Evolutionary conservation across 495 filamentous ascomycete genomes (phyloP).

Genomic region (Eremomyces bilateralis): DNA sequence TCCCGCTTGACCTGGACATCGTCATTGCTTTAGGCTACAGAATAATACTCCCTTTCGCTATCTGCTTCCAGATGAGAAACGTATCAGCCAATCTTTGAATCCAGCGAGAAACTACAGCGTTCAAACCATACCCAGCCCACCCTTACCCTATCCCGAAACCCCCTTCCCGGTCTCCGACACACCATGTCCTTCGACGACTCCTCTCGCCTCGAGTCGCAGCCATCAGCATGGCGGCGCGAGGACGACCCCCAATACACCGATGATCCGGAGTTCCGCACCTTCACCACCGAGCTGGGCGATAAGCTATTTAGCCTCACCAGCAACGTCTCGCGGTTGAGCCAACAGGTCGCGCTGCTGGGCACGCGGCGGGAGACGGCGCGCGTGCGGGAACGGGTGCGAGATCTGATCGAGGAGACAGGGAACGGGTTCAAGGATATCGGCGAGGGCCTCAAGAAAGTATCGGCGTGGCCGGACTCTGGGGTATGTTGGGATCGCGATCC

Average conservation of each 20-base stretch:
- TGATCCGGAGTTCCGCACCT: conserved; percentile 73
- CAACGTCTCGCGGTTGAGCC: conserved; percentile 59
- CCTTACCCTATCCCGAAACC: too few relatives aligned
- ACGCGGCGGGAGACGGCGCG: conserved; percentile 79
- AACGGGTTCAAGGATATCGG: conserved; percentile 79
- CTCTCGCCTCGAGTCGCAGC: conserved; percentile 63
- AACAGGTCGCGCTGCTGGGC: conserved; percentile 65
- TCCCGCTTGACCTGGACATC: too few relatives aligned
- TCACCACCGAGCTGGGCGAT: conserved; percentile 61
- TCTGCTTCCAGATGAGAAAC: too few relatives aligned
- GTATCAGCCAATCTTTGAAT: too few relatives aligned
- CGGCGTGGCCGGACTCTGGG: conserved; percentile 78
- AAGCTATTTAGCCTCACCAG: conserved; percentile 71
- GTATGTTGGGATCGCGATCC: conserved; percentile 28
- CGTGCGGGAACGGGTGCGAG: conserved; percentile 73
- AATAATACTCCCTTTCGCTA: too few relatives aligned
- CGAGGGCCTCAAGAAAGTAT: conserved; percentile 79
- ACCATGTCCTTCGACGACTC: conserved; percentile 84
- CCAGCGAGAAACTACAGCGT: too few relatives aligned
- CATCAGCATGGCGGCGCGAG: conserved; percentile 37
- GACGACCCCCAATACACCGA: conserved; percentile 61
- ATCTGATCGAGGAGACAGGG: conserved; percentile 64
- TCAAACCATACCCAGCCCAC: too few relatives aligned
- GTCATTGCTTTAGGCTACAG: too few relatives aligned
- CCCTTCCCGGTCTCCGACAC: conserved; percentile 1